phyloP scores from a whole-genome alignment of 371 early-diverging fungal species.

The Mucor saturninus region DNA sequence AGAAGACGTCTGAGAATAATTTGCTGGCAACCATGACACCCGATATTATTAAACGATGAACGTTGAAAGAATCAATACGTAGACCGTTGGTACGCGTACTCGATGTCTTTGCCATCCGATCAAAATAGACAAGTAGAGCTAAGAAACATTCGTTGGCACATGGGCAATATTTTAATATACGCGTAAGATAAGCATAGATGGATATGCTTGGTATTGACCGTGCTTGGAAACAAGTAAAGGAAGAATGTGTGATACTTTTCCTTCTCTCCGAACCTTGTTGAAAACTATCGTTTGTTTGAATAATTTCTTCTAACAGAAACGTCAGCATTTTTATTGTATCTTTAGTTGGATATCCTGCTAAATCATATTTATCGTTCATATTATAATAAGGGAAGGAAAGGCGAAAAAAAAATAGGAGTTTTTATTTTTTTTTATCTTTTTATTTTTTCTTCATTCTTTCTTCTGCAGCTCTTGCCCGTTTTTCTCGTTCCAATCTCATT shows the following conservation, averaged over 20 bases:
- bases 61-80: conserved; percentile 83
- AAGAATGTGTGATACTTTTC: conserved; percentile 21
- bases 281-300: conserved; percentile 56
- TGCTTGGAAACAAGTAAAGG: conserved; percentile 80
- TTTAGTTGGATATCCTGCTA: conserved; percentile 61
- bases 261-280: conserved; percentile 32
- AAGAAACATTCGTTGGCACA: conserved; percentile 87
- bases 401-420: conserved; percentile 7
- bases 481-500: conserved; percentile 81
- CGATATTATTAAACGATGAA: conserved; percentile 88
- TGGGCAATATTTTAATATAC: conserved; percentile 92
- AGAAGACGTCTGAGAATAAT: conserved; percentile 89
- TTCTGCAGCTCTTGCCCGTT: conserved; percentile 82
- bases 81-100: conserved; percentile 52
- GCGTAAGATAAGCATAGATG: conserved; percentile 77
- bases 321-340: conserved; percentile 74
- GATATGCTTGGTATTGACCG: conserved; percentile 88
- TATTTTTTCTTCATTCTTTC: conserved; percentile 55
- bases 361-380: conserved; percentile 41
- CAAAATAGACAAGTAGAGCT: conserved; percentile 83
- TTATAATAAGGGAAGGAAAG: conserved; percentile 6
- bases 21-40: conserved; percentile 85
- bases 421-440: conserved; percentile 11
- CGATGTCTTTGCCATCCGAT: conserved; percentile 67
- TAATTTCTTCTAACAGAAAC: conserved; percentile 59